Base-by-base conservation (phyloP, 1,284 basidiomycete species). In the Naganishia albida region DNA sequence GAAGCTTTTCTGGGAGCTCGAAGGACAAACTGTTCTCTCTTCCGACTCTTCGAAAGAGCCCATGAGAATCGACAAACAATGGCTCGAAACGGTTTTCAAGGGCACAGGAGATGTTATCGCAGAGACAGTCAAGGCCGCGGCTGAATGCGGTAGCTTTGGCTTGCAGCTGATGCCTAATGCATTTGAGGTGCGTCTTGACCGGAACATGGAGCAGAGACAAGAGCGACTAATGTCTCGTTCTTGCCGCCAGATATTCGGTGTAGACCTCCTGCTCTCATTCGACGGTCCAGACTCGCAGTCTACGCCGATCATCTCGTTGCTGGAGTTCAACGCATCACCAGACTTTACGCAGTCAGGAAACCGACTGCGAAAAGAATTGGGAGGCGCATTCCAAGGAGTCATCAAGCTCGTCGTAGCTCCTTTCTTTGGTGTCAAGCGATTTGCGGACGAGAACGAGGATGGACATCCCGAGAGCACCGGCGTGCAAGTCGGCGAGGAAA, bases 251-350 rank as follows among this genome's bases (percentile, higher is more conserved):
- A 76, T 99, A 13, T 98, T 89, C 74, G 95, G 95, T 0, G 85
- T 92, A 12, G 95, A 99, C 76, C 88, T 99, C 68, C 80, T 99
- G 16, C 85, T 97, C 34, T 85, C 86, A 7, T 83, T 87, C 71
- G 75, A 75, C 38, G 6, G 67, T 60, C 59, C 66, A 0, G 25
- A 42, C 12, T 1, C 43, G 2, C 20, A 64, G 3, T 16, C 55
- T 12, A 38, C 38, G 6, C 78, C 78, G 0, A 67, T 85, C 69
- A 87, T 92, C 2, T 88, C 88, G 66, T 80, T 98, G 3, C 83
- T 98, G 30, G 95, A 98, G 76, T 83, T 96, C 73, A 98, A 98
- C 75, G 88, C 94, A 23, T 94, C 96, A 71, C 95, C 95, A 2
- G 95, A 97, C 63, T 97, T 98, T 70, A 90, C 94, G 72, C 85